Evolutionary conservation across 345 rosid genomes (phyloP).

Genomic region (Ailanthus altissimus): DNA sequence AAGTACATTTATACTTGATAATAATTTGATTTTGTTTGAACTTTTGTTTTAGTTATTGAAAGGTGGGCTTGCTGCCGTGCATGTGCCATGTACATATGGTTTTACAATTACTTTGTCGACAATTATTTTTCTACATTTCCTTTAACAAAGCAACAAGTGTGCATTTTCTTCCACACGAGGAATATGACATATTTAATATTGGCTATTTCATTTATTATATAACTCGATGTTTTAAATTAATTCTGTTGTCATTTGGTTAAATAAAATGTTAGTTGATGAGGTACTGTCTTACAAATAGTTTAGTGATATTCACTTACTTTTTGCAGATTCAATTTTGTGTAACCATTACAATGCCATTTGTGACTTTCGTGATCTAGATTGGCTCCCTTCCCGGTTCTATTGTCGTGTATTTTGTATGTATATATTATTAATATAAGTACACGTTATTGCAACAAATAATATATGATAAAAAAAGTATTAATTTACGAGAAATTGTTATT

Average conservation of each 20-base stretch:
- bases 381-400: too few species aligned
- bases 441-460: too few species aligned
- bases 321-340: too few species aligned
- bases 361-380: too few species aligned
- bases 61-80: conserved; percentile 74
- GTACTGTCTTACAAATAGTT: too few species aligned
- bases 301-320: too few species aligned
- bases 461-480: too few species aligned
- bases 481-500: too few species aligned
- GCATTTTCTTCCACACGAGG: conserved; percentile 3
- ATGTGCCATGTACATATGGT: conserved; percentile 88
- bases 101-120: conserved; percentile 91
- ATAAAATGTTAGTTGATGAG: too few species aligned
- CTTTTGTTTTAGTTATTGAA: conserved; percentile 63
- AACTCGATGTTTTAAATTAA: not conserved
- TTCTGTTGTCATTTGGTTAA: not conserved
- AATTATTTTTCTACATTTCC: conserved; percentile 75
- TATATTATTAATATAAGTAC: too few species aligned
- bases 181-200: not conserved
- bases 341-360: too few species aligned
- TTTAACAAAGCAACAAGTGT: conserved; percentile 88
- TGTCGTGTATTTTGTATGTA: too few species aligned
- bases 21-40: conserved; percentile 7
- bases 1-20: not conserved
- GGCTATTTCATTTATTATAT: not conserved